phyloP scores from a whole-genome alignment of 2,329 filamentous ascomycete genomes.

The Biscogniauxia sp. region DNA sequence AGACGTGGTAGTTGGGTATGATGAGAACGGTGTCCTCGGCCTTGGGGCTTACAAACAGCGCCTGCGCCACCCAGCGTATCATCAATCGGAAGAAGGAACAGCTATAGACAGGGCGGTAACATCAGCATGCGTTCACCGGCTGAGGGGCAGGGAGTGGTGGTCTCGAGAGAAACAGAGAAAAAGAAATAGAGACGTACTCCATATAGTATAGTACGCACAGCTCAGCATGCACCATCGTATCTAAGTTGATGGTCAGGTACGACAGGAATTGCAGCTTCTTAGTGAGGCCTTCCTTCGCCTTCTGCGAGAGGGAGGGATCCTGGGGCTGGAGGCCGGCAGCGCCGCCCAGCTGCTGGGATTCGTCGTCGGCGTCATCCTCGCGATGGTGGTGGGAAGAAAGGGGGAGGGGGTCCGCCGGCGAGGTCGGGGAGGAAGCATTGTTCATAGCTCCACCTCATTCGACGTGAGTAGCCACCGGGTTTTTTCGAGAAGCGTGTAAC shows the following conservation, averaged over 20 bases:
- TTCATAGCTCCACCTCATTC: slow-evolving; percentile 45
- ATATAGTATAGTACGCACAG: slow-evolving; percentile 67
- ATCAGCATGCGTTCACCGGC: slow-evolving; percentile 6
- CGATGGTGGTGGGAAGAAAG: slow-evolving; percentile 20
- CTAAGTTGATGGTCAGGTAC: slow-evolving; percentile 58
- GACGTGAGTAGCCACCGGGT: slow-evolving; percentile 31
- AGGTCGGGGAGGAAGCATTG: slow-evolving; percentile 44
- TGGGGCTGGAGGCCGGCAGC: slow-evolving; percentile 12
- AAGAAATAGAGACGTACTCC: slow-evolving; percentile 51
- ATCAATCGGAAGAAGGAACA: slow-evolving; percentile 64
- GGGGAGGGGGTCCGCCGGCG: slow-evolving; percentile 35
- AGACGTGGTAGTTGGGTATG: slow-evolving; percentile 57
- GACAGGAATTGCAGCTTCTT: slow-evolving; percentile 62
- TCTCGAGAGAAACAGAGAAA: neutral
- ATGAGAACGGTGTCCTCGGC: slow-evolving; percentile 54
- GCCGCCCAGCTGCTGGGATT: slow-evolving; percentile 13
- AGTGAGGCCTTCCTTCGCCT: slow-evolving; percentile 37
- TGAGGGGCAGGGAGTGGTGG: neutral
- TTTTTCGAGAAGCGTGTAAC: slow-evolving; percentile 14
- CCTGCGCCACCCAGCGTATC: slow-evolving; percentile 57
- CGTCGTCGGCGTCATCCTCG: slow-evolving; percentile 21
- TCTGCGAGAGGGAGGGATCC: slow-evolving; percentile 27
- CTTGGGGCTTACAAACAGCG: slow-evolving; percentile 63
- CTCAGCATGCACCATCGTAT: slow-evolving; percentile 63
- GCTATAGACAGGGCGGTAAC: slow-evolving; percentile 36